Conservation (phyloP, 768 basidiomycete genomes). For the Candolleomyces eurysporus region DNA sequence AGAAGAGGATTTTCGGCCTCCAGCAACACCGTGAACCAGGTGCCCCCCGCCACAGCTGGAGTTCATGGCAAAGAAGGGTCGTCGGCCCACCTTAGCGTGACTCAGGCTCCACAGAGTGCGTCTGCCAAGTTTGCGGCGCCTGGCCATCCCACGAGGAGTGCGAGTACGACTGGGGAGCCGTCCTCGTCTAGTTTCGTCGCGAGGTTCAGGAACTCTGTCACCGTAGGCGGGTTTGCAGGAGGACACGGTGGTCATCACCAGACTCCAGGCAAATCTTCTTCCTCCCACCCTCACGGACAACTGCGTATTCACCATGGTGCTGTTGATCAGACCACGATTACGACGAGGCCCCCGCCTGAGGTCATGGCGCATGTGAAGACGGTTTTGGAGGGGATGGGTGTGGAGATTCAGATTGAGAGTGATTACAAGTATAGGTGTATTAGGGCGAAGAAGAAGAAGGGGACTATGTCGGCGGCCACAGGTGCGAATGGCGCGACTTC, state of each 20-base stretch:
- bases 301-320: slow-evolving; percentile 89
- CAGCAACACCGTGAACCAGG: slow-evolving; percentile 31
- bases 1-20: slow-evolving; percentile 29
- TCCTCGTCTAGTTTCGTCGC: slow-evolving; percentile 44
- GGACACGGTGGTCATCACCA: slow-evolving; percentile 16
- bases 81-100: slow-evolving; percentile 37
- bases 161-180: slow-evolving; percentile 40
- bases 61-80: slow-evolving; percentile 9
- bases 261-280: slow-evolving; percentile 16
- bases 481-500: slow-evolving; percentile 29
- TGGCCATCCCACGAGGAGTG: slow-evolving; percentile 41
- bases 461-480: slow-evolving; percentile 40
- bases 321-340: slow-evolving; percentile 87
- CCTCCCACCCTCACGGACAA: slow-evolving; percentile 29
- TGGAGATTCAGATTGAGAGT: slow-evolving; percentile 84
- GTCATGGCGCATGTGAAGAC: slow-evolving; percentile 84
- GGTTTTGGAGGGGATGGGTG: slow-evolving; percentile 84
- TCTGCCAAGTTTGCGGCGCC: slow-evolving; percentile 16
- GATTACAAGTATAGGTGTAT: slow-evolving; percentile 91
- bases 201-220: slow-evolving; percentile 51
- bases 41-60: slow-evolving; percentile 14
- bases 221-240: slow-evolving; percentile 29
- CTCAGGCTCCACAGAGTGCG: neutral
- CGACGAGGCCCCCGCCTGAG: slow-evolving; percentile 77
- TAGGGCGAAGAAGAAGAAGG: slow-evolving; percentile 70